Percentiles rank a stretch among this genome's conserved stretches.
Conservation (phyloP, 2,329 filamentous ascomycete species). For the Pseudogymnoascus sp. region DNA sequence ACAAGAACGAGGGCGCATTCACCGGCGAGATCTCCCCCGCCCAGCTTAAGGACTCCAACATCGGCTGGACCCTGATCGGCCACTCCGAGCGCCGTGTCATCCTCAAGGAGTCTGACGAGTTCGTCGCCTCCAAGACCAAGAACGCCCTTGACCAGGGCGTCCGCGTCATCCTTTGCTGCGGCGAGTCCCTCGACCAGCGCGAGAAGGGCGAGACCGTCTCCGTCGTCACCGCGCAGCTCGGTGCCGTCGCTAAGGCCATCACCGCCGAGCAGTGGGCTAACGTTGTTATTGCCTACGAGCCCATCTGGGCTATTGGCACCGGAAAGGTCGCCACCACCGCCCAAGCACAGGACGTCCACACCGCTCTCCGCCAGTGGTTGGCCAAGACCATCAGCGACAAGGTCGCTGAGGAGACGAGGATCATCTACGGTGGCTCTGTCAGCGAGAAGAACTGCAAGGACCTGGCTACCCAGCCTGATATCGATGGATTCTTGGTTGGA, state of each 20-base stretch:
- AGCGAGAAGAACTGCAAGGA: slow-evolving; percentile 98
- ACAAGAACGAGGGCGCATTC: slow-evolving; percentile 94
- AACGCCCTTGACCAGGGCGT: slow-evolving; percentile 78
- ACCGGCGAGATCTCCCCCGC: slow-evolving; percentile 92
- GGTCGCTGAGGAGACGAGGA: slow-evolving; percentile 77
- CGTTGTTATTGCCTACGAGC: slow-evolving; percentile 96
- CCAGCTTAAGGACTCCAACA: slow-evolving; percentile 80
- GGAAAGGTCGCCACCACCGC: slow-evolving; percentile 84
- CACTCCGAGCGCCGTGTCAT: slow-evolving; percentile 93
- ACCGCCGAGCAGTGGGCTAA: slow-evolving; percentile 78
- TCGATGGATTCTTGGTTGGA: slow-evolving; percentile 96
- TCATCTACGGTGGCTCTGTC: slow-evolving; percentile 95
- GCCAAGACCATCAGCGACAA: slow-evolving; percentile 63
- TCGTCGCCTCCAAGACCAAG: slow-evolving; percentile 92
- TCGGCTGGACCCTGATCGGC: slow-evolving; percentile 85
- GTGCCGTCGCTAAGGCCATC: slow-evolving; percentile 62
- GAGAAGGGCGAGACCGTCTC: slow-evolving; percentile 79
- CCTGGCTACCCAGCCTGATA: slow-evolving; percentile 83
- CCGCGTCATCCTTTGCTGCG: slow-evolving; percentile 92
- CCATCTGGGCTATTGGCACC: slow-evolving; percentile 93
- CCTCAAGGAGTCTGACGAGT: slow-evolving; percentile 74
- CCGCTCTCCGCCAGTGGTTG: slow-evolving; percentile 84
- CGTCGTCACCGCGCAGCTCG: slow-evolving; percentile 76
- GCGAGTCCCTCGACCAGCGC: slow-evolving; percentile 88
- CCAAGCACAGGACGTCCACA: slow-evolving; percentile 91